These are phyloP conservation scores for Volvox africanus DNA, from an alignment of 139 green algal genomes.

Conservation along the genomic window DNA sequence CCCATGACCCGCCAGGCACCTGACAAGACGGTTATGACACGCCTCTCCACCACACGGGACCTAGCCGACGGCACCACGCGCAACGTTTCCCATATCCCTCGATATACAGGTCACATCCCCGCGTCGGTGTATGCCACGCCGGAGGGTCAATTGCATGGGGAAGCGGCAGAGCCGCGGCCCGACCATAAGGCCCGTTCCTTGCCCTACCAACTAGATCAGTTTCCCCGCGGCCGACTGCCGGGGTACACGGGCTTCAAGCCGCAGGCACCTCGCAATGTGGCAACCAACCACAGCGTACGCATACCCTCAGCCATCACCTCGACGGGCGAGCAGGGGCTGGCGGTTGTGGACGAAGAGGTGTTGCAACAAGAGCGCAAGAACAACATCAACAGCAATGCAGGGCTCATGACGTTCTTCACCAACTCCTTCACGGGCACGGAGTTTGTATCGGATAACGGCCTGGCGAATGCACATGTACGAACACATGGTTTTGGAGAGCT, in stretches of 20 bases:
- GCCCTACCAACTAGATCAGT: constrained; percentile 70
- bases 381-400: constrained; percentile 65
- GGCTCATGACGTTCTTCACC: constrained; percentile 77
- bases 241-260: constrained; percentile 69
- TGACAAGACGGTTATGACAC: constrained; percentile 51
- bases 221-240: constrained; percentile 59
- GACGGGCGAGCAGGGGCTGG: constrained; percentile 54
- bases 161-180: constrained; percentile 51
- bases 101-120: constrained; percentile 73
- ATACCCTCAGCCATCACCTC: constrained; percentile 64
- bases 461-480: constrained; percentile 51
- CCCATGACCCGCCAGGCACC: constrained; percentile 57
- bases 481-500: no score
- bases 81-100: constrained; percentile 63
- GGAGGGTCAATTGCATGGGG: constrained; percentile 26
- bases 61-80: constrained; percentile 70
- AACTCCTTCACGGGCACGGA: constrained; percentile 21
- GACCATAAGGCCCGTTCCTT: constrained; percentile 60
- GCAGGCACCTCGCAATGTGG: constrained; percentile 49
- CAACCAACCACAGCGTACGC: constrained; percentile 20
- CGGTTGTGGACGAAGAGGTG: constrained; percentile 26
- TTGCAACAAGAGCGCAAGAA: constrained; percentile 48
- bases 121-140: constrained; percentile 44
- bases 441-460: constrained; percentile 60
- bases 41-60: constrained; percentile 53